Evolutionary conservation across 345 rosid genomes (phyloP).

Genomic region (Heritiera fomes): DNA sequence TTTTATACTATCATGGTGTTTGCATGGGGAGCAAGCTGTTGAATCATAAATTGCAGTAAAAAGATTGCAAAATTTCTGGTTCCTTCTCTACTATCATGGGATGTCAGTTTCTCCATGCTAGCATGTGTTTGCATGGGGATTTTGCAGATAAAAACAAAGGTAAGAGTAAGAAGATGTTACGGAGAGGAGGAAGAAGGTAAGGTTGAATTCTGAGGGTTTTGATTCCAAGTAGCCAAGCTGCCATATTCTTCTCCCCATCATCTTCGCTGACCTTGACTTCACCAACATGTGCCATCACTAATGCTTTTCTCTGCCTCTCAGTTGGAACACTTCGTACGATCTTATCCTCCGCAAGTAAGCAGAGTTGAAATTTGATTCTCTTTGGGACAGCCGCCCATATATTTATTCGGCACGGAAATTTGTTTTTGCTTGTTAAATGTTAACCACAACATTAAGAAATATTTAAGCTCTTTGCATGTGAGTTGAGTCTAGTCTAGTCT

Average conservation of each 20-base stretch:
- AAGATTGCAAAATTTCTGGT: background rate
- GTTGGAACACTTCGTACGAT: background rate
- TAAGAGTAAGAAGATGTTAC: slow-evolving; percentile 8
- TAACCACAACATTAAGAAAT: too few relatives aligned
- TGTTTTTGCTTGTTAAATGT: too few relatives aligned
- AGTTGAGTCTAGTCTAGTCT: too few relatives aligned
- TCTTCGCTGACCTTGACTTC: background rate
- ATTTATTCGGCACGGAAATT: background rate
- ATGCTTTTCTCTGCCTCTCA: background rate
- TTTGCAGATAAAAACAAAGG: background rate
- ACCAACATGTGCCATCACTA: slow-evolving; percentile 22
- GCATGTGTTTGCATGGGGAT: too few relatives aligned
- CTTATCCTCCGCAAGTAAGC: background rate
- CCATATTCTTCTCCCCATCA: slow-evolving; percentile 46
- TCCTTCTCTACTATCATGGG: background rate
- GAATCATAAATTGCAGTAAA: background rate
- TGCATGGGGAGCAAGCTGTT: background rate
- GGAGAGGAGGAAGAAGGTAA: slow-evolving; percentile 54
- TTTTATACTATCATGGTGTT: background rate
- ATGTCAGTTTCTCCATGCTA: too few relatives aligned
- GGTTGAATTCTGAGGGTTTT: slow-evolving; percentile 57
- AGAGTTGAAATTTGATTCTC: too few relatives aligned
- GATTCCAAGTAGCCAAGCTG: slow-evolving; percentile 68
- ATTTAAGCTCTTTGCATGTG: too few relatives aligned
- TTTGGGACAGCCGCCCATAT: too few relatives aligned